Percentiles rank a stretch among this genome's conserved stretches.
Evolutionary conservation across 2,329 filamentous ascomycete species (phyloP).

Genomic region (Onygenales sp.): DNA sequence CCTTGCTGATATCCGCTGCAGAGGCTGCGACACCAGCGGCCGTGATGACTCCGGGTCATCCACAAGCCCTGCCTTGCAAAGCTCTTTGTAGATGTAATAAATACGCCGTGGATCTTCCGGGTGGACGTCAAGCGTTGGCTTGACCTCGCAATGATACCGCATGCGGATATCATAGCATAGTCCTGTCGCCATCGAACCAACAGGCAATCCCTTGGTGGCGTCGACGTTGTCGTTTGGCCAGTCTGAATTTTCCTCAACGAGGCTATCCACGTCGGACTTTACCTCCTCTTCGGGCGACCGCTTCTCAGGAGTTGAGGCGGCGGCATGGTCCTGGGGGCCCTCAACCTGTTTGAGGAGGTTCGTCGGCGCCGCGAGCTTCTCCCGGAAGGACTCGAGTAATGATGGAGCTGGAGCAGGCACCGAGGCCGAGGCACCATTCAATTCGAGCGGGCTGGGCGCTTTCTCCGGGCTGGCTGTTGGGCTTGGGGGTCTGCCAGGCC

Average conservation of each 20-base stretch:
- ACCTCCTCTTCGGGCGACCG: not conserved
- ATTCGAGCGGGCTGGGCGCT: constrained; percentile 9
- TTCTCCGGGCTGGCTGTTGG: constrained; percentile 10
- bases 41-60: constrained; percentile 47
- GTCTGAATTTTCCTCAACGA: constrained; percentile 31
- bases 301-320: not conserved
- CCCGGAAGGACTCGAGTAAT: constrained; percentile 11
- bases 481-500: constrained; percentile 11
- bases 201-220: constrained; percentile 33
- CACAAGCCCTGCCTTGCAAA: constrained; percentile 72
- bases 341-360: constrained; percentile 9
- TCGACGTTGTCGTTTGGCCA: constrained; percentile 29
- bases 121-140: constrained; percentile 61
- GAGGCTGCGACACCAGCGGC: constrained; percentile 42
- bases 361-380: constrained; percentile 13
- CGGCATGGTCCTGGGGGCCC: constrained; percentile 6
- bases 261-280: constrained; percentile 19
- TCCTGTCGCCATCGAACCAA: constrained; percentile 55
- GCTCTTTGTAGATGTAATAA: constrained; percentile 82
- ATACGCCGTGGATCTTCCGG: constrained; percentile 92
- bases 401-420: constrained; percentile 2
- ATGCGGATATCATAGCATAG: constrained; percentile 90
- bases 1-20: constrained; percentile 65
- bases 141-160: constrained; percentile 86
- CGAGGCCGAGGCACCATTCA: constrained; percentile 9